These are phyloP conservation scores for Lichenothelia convexa DNA, from an alignment of 495 filamentous ascomycete species.

Conservation along the genomic window DNA sequence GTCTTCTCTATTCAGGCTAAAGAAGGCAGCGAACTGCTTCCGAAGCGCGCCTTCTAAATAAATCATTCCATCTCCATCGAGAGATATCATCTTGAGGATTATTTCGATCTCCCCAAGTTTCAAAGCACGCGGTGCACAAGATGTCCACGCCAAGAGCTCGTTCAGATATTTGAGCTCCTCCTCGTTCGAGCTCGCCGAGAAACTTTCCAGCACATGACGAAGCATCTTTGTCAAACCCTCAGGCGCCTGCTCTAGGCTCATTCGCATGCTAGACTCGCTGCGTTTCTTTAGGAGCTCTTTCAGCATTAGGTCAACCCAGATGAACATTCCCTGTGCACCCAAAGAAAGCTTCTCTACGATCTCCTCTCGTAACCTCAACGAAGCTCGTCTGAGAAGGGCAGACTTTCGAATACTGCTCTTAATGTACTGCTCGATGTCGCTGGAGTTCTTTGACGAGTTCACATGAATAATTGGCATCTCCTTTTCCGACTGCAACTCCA, in stretches of 20 bases:
- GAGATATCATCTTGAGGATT: slow-evolving; percentile 13
- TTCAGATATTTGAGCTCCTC: slow-evolving; percentile 15
- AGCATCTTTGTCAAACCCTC: slow-evolving; percentile 19
- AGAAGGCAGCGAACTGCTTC: slow-evolving; percentile 21
- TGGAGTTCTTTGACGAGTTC: slow-evolving; percentile 15
- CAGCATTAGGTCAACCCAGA: slow-evolving; percentile 22
- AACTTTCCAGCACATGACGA: slow-evolving; percentile 16
- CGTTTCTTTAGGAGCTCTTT: slow-evolving; percentile 19
- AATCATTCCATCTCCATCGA: slow-evolving; percentile 17
- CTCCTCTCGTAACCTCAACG: slow-evolving; percentile 12
- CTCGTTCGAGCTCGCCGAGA: slow-evolving; percentile 6
- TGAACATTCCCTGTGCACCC: slow-evolving; percentile 21
- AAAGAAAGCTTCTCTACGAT: slow-evolving; percentile 15
- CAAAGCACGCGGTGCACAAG: slow-evolving; percentile 15
- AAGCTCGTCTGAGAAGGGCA: slow-evolving; percentile 9
- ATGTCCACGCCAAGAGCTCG: slow-evolving; percentile 19
- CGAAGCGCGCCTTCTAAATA: slow-evolving; percentile 20
- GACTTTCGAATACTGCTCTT: slow-evolving; percentile 15
- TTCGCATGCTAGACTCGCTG: slow-evolving; percentile 12
- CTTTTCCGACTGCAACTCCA: too few relatives aligned
- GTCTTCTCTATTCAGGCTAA: slow-evolving; percentile 20
- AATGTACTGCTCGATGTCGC: slow-evolving; percentile 19
- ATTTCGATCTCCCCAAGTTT: slow-evolving; percentile 17
- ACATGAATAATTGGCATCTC: slow-evolving; percentile 18
- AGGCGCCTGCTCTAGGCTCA: slow-evolving; percentile 16